phyloP scores from a whole-genome alignment of 2,329 filamentous ascomycete species.

The Ophiocordyceps australis region DNA sequence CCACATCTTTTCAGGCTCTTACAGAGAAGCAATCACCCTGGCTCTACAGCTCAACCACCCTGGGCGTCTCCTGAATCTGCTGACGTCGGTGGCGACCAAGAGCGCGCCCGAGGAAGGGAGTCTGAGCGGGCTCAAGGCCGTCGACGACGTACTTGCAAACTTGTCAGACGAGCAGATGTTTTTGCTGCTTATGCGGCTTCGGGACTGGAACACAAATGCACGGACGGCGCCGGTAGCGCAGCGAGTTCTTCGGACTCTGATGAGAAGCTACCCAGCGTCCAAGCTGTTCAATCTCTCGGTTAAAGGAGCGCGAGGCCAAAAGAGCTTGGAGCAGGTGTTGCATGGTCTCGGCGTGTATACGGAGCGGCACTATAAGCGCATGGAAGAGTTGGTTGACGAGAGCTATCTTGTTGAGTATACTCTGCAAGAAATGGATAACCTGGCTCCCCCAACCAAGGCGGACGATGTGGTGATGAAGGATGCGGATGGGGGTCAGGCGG shows the following conservation, averaged over 20 bases:
- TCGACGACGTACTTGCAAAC: slow-evolving; percentile 67
- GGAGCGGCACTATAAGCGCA: slow-evolving; percentile 75
- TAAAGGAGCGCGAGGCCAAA: slow-evolving; percentile 35
- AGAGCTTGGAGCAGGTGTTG: slow-evolving; percentile 65
- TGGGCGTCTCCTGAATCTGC: slow-evolving; percentile 65
- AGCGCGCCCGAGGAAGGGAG: slow-evolving; percentile 41
- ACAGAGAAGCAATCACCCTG: slow-evolving; percentile 81
- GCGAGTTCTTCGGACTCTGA: slow-evolving; percentile 60
- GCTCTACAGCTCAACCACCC: slow-evolving; percentile 91
- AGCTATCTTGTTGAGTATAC: slow-evolving; percentile 92
- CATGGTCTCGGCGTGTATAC: slow-evolving; percentile 83
- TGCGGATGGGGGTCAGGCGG: slow-evolving; percentile 16
- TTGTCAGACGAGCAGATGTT: slow-evolving; percentile 78
- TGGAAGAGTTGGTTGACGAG: slow-evolving; percentile 84
- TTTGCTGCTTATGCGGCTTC: slow-evolving; percentile 57
- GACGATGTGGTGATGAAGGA: slow-evolving; percentile 14
- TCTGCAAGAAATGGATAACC: slow-evolving; percentile 75
- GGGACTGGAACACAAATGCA: slow-evolving; percentile 97
- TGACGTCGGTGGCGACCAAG: slow-evolving; percentile 59
- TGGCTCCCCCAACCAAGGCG: slow-evolving; percentile 24
- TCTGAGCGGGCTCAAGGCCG: slow-evolving; percentile 45
- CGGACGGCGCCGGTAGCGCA: slow-evolving; percentile 74
- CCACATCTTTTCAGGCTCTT: slow-evolving; percentile 73
- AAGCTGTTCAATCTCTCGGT: slow-evolving; percentile 55
- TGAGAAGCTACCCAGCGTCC: slow-evolving; percentile 64